Evolutionary conservation across 148 eudicot genomes (phyloP).

Genomic region (Chenopodium berlandieri): DNA sequence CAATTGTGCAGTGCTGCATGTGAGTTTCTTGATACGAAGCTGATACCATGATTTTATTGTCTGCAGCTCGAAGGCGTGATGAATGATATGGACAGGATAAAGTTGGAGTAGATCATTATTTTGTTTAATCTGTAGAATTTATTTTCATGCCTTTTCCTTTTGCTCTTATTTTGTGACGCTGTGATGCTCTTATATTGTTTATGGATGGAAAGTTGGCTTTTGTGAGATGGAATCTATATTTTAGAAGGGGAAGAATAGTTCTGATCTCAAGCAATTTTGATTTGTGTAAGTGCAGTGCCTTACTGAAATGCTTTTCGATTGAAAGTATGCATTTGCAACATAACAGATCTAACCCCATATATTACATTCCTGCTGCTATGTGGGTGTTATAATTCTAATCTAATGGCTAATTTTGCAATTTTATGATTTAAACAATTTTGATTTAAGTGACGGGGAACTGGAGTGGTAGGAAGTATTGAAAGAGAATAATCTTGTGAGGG

Average conservation of each 20-base stretch:
- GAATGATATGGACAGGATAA: slow-evolving; percentile 74
- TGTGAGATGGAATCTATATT: background rate
- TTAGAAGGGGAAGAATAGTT: background rate
- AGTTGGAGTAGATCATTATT: slow-evolving; percentile 48
- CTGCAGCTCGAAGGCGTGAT: slow-evolving; percentile 91
- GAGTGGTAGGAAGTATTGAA: too few relatives aligned
- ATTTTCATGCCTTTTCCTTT: background rate
- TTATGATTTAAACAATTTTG: too few relatives aligned
- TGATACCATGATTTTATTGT: slow-evolving; percentile 3
- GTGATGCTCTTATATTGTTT: background rate
- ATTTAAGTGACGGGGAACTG: too few relatives aligned
- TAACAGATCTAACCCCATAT: too few relatives aligned
- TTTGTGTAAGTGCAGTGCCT: background rate
- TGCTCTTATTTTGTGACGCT: background rate
- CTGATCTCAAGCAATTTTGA: background rate
- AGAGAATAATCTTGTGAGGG: too few relatives aligned
- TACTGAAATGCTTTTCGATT: background rate
- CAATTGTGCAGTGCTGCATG: background rate
- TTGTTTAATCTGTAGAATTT: slow-evolving; percentile 16
- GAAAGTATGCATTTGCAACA: background rate
- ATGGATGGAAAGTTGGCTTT: background rate
- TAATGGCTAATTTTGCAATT: too few relatives aligned
- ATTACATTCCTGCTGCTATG: too few relatives aligned
- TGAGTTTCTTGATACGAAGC: background rate
- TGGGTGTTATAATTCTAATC: too few relatives aligned